Conservation (phyloP, 768 basidiomycete species). For the Naganishia kalamii region DNA sequence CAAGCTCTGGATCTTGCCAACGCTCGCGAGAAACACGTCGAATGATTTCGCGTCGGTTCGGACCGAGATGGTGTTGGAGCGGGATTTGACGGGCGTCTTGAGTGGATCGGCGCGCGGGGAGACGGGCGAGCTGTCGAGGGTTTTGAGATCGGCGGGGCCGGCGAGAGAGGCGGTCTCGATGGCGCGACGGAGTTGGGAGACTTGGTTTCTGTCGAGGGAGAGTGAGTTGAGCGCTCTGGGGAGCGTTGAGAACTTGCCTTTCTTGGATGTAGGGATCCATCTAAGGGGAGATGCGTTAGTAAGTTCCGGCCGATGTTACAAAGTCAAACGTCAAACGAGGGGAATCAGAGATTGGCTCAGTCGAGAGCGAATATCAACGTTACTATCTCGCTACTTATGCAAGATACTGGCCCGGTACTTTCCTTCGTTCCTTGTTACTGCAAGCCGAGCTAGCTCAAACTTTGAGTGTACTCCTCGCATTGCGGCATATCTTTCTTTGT, state of each 20-base stretch:
- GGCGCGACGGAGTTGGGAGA: constrained; percentile 33
- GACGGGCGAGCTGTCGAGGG: constrained; percentile 24
- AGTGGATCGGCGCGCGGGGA: constrained; percentile 28
- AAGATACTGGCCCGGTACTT: no score
- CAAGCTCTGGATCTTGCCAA: constrained; percentile 70
- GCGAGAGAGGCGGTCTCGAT: constrained; percentile 25
- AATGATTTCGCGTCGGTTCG: constrained; percentile 76
- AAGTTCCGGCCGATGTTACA: no score
- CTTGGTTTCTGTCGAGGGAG: constrained; percentile 33
- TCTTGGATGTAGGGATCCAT: constrained; percentile 67
- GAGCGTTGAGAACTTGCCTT: constrained; percentile 51
- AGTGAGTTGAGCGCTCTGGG: neutral
- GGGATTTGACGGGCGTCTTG: neutral
- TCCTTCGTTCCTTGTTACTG: no score
- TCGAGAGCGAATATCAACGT: neutral
- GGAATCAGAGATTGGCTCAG: no score
- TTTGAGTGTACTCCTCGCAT: no score
- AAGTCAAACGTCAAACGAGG: no score
- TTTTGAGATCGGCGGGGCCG: constrained; percentile 7
- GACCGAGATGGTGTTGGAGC: constrained; percentile 57
- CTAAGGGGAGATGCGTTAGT: constrained; percentile 46
- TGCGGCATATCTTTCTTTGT: no score
- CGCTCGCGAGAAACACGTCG: constrained; percentile 82
- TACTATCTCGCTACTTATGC: neutral
- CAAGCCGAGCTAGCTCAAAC: no score